Base-by-base conservation (phyloP, 2,329 filamentous ascomycete genomes). In the Botrytis medusae region DNA sequence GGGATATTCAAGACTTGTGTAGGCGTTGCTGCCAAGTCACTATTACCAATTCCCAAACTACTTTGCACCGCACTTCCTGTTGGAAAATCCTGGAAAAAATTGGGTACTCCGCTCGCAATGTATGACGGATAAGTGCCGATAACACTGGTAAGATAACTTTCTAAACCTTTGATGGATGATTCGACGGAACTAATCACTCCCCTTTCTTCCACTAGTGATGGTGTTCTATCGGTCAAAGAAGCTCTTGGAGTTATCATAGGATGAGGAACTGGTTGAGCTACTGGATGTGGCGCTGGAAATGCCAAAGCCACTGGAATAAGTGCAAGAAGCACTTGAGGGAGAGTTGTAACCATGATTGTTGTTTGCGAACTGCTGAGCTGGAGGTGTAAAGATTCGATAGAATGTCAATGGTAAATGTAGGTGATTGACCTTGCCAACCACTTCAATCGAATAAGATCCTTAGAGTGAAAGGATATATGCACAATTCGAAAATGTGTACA, bases 1-100 rank as follows among this genome's bases (percentile, higher is more conserved):
- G 91, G 91, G 14, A 94, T 80, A 76, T 93, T 94, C 74, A 94
- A 82, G 7, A 92, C 91, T 75, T 92, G 87, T 0, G 91, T 93
- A 0, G 92, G 92, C 72, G 86, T 83, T 2, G 91, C 89, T 65
- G 83, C 85, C 54, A 93, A 80, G 70, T 91, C 87, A 46, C 83
- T 82, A 74, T 89, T 86, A 71, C 85, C 84, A 48, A 93, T 84
- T 2, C 87, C 89, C 8, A 93, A 84, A 51, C 87, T 88, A 76
- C 87, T 90, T 79, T 87, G 82, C 1, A 93, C 92, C 10, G 84
- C 83, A 59, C 83, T 83, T 51, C 89, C 90, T 4, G 87, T 90
- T 1, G 92, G 91, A 54, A 93, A 87, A 76, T 87, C 85, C 72
- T 90, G 87, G 80, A 92, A 92, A 83, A 87, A 93, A 73, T 92